phyloP scores from a whole-genome alignment of 202 grass and related monocot genomes.

The Zizania palustris region DNA sequence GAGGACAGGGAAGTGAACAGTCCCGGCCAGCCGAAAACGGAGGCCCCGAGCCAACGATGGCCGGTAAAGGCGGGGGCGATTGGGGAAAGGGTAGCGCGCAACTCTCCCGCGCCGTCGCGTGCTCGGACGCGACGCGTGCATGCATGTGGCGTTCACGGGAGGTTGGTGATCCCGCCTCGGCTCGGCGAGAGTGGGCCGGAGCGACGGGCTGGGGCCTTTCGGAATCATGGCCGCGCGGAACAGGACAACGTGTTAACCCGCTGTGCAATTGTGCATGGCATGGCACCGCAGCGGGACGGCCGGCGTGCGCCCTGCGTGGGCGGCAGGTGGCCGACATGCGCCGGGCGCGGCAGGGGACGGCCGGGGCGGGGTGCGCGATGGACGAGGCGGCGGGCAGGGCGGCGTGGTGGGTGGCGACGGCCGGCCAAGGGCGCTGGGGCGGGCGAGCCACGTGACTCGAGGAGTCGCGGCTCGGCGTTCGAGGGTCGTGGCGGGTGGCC shows the following conservation, averaged over 20 bases:
- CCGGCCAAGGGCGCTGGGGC: no score
- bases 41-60: constrained; percentile 3
- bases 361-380: no score
- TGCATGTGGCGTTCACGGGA: constrained; percentile 23
- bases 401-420: constrained; percentile 21
- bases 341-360: constrained; percentile 29
- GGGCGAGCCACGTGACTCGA: constrained; percentile 42
- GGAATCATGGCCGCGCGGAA: constrained; percentile 21
- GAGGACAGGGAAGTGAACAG: constrained; percentile 47
- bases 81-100: not conserved
- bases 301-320: constrained; percentile 46
- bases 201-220: no score
- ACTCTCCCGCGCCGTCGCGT: not conserved
- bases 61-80: constrained; percentile 32
- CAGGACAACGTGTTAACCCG: constrained; percentile 18
- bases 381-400: constrained; percentile 13
- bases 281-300: constrained; percentile 18
- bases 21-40: not conserved
- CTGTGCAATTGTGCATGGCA: constrained; percentile 20
- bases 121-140: not conserved
- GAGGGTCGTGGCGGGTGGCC: constrained; percentile 3
- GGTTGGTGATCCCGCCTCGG: not conserved
- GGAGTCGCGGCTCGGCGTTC: constrained; percentile 20
- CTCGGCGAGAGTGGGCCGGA: constrained; percentile 13
- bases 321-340: constrained; percentile 56